phyloP scores from a whole-genome alignment of 2,329 filamentous ascomycete genomes.

The Fusarium sublunatum region DNA sequence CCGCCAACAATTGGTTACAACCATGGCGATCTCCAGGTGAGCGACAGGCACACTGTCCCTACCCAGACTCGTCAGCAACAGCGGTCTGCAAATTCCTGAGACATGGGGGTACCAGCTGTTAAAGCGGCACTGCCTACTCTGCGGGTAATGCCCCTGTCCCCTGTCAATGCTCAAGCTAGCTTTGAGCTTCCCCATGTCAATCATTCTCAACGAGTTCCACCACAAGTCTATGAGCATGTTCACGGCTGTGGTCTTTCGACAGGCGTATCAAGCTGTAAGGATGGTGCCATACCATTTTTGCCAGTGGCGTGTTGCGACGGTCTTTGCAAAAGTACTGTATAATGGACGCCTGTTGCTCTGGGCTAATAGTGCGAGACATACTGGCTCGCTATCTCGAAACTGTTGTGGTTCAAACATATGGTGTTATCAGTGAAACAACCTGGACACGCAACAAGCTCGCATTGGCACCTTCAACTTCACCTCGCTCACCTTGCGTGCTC shows the following conservation, averaged over 20 bases:
- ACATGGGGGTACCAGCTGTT: conserved; percentile 13
- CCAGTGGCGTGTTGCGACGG: conserved; percentile 16
- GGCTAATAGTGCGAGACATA: conserved; percentile 7
- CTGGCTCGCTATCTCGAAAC: conserved; percentile 11
- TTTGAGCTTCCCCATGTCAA: conserved; percentile 11
- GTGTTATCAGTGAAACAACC: conserved; percentile 12
- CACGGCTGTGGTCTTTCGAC: conserved; percentile 8
- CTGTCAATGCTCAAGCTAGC: conserved; percentile 1
- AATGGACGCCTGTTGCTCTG: conserved; percentile 24
- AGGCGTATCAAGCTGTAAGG: conserved; percentile 14
- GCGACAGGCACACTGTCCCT: conserved; percentile 36
- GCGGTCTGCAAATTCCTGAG: conserved; percentile 15
- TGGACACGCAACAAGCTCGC: conserved; percentile 18
- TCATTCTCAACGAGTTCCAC: conserved; percentile 44
- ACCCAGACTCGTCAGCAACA: conserved; percentile 34
- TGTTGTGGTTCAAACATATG: conserved; percentile 2
- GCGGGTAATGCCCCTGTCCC: conserved; percentile 21
- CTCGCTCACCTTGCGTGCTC: conserved; percentile 2
- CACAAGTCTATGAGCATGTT: conserved; percentile 7
- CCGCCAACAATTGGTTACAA: conserved; percentile 30
- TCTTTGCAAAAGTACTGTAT: conserved; percentile 9
- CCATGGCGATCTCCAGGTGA: conserved; percentile 31
- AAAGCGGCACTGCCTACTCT: conserved; percentile 17
- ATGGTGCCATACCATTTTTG: conserved; percentile 31
- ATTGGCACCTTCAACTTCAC: conserved; percentile 19